phyloP scores from a whole-genome alignment of 805 yeast genomes.

The Nakazawaea laoshanensis region DNA sequence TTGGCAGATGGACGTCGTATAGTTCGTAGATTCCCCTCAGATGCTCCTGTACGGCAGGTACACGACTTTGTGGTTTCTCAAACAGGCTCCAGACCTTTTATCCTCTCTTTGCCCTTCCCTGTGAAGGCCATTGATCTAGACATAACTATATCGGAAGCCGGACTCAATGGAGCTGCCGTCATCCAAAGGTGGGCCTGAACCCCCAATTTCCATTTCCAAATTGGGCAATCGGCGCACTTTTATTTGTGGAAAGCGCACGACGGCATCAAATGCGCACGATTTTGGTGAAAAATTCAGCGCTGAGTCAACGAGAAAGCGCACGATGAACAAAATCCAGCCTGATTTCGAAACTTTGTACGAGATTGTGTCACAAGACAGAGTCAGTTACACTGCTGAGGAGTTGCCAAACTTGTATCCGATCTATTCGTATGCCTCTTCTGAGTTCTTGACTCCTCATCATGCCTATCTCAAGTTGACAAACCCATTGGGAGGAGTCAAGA shows the following conservation, averaged over 20 bases:
- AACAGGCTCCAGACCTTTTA: slow-evolving; percentile 44
- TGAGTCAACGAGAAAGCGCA: too few relatives aligned
- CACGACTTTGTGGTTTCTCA: slow-evolving; percentile 59
- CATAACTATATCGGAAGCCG: slow-evolving; percentile 62
- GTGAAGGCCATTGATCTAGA: slow-evolving; percentile 54
- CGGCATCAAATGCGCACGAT: too few relatives aligned
- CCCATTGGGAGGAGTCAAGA: slow-evolving; percentile 47
- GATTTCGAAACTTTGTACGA: slow-evolving; percentile 33
- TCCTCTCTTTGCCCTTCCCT: slow-evolving; percentile 76
- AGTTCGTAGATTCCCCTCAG: slow-evolving; percentile 53
- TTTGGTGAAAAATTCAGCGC: too few relatives aligned
- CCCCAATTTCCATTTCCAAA: too few relatives aligned
- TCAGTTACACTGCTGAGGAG: slow-evolving; percentile 13
- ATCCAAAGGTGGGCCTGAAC: slow-evolving; percentile 71
- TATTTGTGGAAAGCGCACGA: too few relatives aligned
- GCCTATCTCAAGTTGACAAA: slow-evolving; percentile 81
- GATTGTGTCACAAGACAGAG: slow-evolving; percentile 29
- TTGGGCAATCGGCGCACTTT: too few relatives aligned
- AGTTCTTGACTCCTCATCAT: slow-evolving; percentile 78
- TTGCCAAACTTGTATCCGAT: slow-evolving; percentile 74
- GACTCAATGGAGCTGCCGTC: slow-evolving; percentile 74
- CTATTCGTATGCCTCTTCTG: slow-evolving; percentile 63
- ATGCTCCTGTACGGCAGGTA: slow-evolving; percentile 55
- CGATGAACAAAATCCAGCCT: slow-evolving; percentile 35
- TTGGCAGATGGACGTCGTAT: slow-evolving; percentile 74